Conservation (phyloP, 495 filamentous ascomycete species). For the Pyrenula aspistea region DNA sequence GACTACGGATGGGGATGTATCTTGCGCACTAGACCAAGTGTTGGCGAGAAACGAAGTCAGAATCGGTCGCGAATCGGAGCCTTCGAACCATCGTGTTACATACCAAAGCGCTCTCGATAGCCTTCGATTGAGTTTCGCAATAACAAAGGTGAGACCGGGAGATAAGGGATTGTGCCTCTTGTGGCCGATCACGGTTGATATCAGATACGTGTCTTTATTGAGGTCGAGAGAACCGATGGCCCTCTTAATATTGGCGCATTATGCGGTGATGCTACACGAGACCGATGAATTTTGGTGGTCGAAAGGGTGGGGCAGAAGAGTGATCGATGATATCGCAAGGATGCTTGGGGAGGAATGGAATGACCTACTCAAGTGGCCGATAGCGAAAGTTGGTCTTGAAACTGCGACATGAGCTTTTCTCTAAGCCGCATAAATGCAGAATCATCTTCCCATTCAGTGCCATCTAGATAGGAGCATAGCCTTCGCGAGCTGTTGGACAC, state of each 20-base stretch:
- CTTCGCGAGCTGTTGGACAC: too few species aligned
- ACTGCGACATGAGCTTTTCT: background rate
- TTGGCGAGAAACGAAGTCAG: slow-evolving; percentile 23
- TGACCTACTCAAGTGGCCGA: background rate
- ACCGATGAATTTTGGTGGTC: slow-evolving; percentile 33
- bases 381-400: background rate
- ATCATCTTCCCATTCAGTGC: too few species aligned
- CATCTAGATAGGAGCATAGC: too few species aligned
- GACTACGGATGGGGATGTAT: slow-evolving; percentile 11
- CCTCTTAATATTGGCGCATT: slow-evolving; percentile 34
- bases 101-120: slow-evolving; percentile 22
- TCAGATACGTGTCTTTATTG: slow-evolving; percentile 36
- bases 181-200: slow-evolving; percentile 38
- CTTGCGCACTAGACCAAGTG: slow-evolving; percentile 11
- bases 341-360: background rate
- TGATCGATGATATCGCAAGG: slow-evolving; percentile 23
- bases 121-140: slow-evolving; percentile 9
- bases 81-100: slow-evolving; percentile 12
- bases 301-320: slow-evolving; percentile 28
- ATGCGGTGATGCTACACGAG: slow-evolving; percentile 29
- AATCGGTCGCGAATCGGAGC: slow-evolving; percentile 21
- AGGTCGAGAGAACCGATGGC: slow-evolving; percentile 41
- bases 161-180: slow-evolving; percentile 12
- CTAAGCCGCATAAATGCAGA: background rate
- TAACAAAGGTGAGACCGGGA: slow-evolving; percentile 8